phyloP scores from a whole-genome alignment of 441 rosid genomes.

The Iberis amara region DNA sequence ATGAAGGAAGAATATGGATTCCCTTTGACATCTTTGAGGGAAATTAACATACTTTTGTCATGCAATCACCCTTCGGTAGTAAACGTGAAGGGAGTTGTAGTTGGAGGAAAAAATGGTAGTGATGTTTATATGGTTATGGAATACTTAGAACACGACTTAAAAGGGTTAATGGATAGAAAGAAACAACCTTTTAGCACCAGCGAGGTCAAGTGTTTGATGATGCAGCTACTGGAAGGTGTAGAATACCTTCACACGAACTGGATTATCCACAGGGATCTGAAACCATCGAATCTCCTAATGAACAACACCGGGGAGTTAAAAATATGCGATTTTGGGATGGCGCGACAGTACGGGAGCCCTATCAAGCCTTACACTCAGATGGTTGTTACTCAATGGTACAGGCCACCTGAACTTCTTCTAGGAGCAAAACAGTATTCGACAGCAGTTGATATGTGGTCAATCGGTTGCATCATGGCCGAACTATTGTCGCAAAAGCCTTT shows the following conservation, averaged over 20 bases:
- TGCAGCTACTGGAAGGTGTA: slow-evolving; percentile 69
- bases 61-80: slow-evolving; percentile 62
- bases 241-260: slow-evolving; percentile 78
- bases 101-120: slow-evolving; percentile 38
- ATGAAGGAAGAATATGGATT: slow-evolving; percentile 54
- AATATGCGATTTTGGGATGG: slow-evolving; percentile 79
- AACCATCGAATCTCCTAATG: slow-evolving; percentile 70
- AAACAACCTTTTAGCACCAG: slow-evolving; percentile 65
- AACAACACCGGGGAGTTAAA: slow-evolving; percentile 68
- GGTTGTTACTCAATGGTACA: slow-evolving; percentile 74
- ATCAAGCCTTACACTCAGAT: slow-evolving; percentile 62
- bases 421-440: slow-evolving; percentile 74
- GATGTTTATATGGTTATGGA: slow-evolving; percentile 82
- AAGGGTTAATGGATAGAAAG: slow-evolving; percentile 56
- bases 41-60: slow-evolving; percentile 66
- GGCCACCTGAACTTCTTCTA: slow-evolving; percentile 68
- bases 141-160: slow-evolving; percentile 75
- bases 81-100: slow-evolving; percentile 65
- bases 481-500: slow-evolving; percentile 62
- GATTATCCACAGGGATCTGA: slow-evolving; percentile 83
- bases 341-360: slow-evolving; percentile 74
- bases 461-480: slow-evolving; percentile 90
- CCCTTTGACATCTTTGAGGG: slow-evolving; percentile 67
- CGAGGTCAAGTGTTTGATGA: slow-evolving; percentile 77
- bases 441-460: slow-evolving; percentile 87